Percentiles rank a stretch among this genome's conserved stretches.
Evolutionary conservation across 345 rosid species (phyloP).

Genomic region (Diplotaxis tenuifolia): DNA sequence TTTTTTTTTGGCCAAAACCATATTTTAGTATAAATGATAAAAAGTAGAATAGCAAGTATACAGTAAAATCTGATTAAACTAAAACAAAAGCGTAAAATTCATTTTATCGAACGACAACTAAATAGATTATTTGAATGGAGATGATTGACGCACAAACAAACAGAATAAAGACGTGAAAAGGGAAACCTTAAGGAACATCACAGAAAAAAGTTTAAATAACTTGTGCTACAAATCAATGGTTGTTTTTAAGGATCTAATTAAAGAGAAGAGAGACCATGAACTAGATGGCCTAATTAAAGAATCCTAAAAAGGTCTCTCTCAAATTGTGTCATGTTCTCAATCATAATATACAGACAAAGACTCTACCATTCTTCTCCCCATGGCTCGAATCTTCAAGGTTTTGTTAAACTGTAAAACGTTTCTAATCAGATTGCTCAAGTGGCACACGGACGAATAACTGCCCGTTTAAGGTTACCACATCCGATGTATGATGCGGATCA

Average conservation of each 20-base stretch:
- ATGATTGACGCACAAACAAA: not conserved
- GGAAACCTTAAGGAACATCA: not conserved
- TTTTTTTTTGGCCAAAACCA: too few species aligned
- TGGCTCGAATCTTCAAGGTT: constrained; percentile 4
- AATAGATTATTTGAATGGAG: too few species aligned
- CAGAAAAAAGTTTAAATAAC: not conserved
- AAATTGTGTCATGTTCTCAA: constrained; percentile 25
- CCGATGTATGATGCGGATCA: constrained; percentile 81
- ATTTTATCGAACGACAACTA: too few species aligned
- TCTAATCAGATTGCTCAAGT: constrained; percentile 48
- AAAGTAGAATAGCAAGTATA: too few species aligned
- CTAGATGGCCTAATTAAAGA: constrained; percentile 31
- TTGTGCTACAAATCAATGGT: constrained; percentile 28
- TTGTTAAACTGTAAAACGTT: constrained; percentile 21
- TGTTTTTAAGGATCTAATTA: constrained; percentile 11
- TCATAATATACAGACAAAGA: constrained; percentile 31
- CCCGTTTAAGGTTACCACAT: constrained; percentile 87
- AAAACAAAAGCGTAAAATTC: too few species aligned
- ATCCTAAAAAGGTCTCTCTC: constrained; percentile 24
- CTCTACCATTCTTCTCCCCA: constrained; percentile 14
- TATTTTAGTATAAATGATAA: too few species aligned
- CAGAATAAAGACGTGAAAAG: not conserved
- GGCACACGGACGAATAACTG: constrained; percentile 78
- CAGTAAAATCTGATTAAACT: too few species aligned
- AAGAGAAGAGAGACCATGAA: constrained; percentile 28